phyloP scores from a whole-genome alignment of 1,284 basidiomycete species.

The Ceratobasidium sp. region DNA sequence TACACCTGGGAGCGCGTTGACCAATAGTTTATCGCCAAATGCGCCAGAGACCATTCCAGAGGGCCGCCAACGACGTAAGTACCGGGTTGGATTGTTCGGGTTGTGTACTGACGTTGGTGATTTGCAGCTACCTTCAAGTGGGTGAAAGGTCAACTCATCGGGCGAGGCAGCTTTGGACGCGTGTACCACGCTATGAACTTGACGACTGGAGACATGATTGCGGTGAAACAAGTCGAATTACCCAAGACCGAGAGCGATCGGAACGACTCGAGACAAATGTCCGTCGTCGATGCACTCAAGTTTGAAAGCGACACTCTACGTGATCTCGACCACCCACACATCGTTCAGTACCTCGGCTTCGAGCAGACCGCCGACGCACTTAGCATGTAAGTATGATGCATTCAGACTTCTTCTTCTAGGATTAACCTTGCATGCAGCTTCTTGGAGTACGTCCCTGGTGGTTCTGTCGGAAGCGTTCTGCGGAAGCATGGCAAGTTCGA shows the following conservation, averaged over 20 bases:
- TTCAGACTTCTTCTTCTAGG: constrained; percentile 11
- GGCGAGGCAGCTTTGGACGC: constrained; percentile 94
- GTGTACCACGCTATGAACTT: constrained; percentile 97
- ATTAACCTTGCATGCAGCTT: constrained; percentile 66
- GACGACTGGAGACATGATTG: constrained; percentile 99
- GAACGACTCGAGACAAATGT: constrained; percentile 84
- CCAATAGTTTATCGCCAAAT: constrained; percentile 58
- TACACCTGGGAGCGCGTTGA: constrained; percentile 62
- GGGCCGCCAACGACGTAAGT: constrained; percentile 35
- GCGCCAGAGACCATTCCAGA: constrained; percentile 66
- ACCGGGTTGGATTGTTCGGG: constrained; percentile 10
- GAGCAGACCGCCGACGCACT: constrained; percentile 91
- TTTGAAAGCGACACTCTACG: constrained; percentile 95
- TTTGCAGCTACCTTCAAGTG: constrained; percentile 90
- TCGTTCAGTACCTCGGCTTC: constrained; percentile 98
- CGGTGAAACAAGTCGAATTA: constrained; percentile 98
- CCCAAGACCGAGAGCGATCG: constrained; percentile 91
- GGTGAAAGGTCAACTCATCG: constrained; percentile 98
- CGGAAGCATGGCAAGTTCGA: constrained; percentile 94
- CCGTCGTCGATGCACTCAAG: constrained; percentile 90
- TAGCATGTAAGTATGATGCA: constrained; percentile 78
- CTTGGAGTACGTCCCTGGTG: constrained; percentile 98
- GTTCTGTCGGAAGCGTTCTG: constrained; percentile 92
- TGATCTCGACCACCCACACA: constrained; percentile 96
- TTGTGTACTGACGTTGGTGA: constrained; percentile 46